Evolutionary conservation across 2,329 filamentous ascomycete genomes (phyloP).

Genomic region (Pseudogymnoascus sp.): DNA sequence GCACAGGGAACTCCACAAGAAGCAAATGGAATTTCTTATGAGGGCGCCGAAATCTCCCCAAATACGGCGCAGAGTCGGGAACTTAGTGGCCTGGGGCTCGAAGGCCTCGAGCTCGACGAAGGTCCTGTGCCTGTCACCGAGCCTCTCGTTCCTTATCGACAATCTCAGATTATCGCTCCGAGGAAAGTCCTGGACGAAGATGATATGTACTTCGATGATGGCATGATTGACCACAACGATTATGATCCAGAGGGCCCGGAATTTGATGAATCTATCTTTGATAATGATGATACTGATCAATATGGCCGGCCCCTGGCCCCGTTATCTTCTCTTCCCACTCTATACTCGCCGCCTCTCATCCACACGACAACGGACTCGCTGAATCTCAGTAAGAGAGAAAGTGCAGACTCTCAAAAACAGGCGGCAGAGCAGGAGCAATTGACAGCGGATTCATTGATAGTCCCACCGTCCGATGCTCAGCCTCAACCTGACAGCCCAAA

Average conservation of each 20-base stretch:
- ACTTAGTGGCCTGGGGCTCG: neutral
- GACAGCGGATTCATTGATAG: neutral
- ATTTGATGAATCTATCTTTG: constrained; percentile 68
- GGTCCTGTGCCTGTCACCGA: constrained; percentile 17
- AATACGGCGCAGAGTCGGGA: neutral
- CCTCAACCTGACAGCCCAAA: neutral
- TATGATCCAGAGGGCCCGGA: constrained; percentile 38
- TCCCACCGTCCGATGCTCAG: neutral
- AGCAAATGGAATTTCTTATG: neutral
- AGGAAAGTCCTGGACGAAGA: constrained; percentile 36
- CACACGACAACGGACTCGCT: constrained; percentile 15
- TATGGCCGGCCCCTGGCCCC: constrained; percentile 46
- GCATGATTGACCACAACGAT: constrained; percentile 40
- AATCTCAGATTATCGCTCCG: constrained; percentile 2
- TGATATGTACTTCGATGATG: constrained; percentile 64
- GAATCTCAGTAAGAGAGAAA: constrained; percentile 9
- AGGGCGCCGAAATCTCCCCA: neutral
- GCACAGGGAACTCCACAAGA: neutral
- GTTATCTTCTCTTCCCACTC: constrained; percentile 21
- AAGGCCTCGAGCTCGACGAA: neutral
- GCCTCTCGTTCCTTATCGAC: constrained; percentile 13
- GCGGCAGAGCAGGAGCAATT: neutral
- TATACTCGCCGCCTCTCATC: constrained; percentile 22
- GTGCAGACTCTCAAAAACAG: neutral
- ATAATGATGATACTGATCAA: constrained; percentile 55